These are phyloP conservation scores for Didymella pomorum DNA, from an alignment of 2,329 filamentous ascomycete genomes.

Conservation along the genomic window DNA sequence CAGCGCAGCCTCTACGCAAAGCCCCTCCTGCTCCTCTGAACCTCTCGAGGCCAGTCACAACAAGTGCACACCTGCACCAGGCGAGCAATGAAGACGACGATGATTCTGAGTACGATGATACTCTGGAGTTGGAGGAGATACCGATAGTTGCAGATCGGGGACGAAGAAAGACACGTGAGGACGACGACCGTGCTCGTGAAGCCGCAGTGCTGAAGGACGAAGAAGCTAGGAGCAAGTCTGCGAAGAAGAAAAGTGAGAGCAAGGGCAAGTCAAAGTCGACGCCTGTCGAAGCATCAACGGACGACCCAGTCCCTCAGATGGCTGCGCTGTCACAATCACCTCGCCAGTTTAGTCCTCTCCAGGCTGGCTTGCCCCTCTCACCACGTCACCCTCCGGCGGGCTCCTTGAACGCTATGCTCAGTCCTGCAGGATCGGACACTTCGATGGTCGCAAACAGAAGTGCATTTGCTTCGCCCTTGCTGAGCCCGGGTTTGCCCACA, in stretches of 20 bases:
- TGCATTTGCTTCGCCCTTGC: conserved; percentile 56
- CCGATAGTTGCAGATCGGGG: conserved; percentile 69
- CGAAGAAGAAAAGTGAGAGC: conserved; percentile 69
- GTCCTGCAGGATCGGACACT: conserved; percentile 53
- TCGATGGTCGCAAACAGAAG: conserved; percentile 52
- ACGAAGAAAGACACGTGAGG: conserved; percentile 82
- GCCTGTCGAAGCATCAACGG: conserved; percentile 30
- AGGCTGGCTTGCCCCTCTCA: conserved; percentile 48
- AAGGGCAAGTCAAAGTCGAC: conserved; percentile 55
- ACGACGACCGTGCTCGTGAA: conserved; percentile 83
- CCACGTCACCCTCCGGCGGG: conserved; percentile 49
- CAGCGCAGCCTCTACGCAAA: conserved; percentile 69
- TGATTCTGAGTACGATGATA: conserved; percentile 84
- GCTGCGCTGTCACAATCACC: conserved; percentile 39
- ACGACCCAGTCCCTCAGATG: conserved; percentile 28
- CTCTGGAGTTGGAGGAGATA: conserved; percentile 73
- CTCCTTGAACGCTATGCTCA: conserved; percentile 59
- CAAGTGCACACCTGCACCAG: conserved; percentile 56
- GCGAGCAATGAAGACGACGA: conserved; percentile 65
- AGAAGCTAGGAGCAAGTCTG: conserved; percentile 75
- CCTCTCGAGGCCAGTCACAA: conserved; percentile 60
- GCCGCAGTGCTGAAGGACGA: conserved; percentile 71
- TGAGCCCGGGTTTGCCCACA: conserved; percentile 70
- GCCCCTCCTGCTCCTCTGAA: conserved; percentile 85
- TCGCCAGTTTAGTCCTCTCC: conserved; percentile 41